Evolutionary conservation across 148 eudicot genomes (phyloP).

Genomic region (Amaranthus hypochondriacus): DNA sequence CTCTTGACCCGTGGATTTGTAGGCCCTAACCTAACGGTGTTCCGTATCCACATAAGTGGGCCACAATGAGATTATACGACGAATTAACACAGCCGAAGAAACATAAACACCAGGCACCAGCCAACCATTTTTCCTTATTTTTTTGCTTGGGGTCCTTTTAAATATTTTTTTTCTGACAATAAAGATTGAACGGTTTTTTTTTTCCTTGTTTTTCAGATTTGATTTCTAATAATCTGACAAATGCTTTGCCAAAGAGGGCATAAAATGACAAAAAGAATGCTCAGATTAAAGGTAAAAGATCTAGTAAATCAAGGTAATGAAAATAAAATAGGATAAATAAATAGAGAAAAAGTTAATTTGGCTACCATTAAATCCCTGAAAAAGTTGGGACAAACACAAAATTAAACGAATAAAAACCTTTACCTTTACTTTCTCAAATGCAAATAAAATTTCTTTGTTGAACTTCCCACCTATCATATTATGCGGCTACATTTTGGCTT

Average conservation of each 20-base stretch:
- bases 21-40: no score
- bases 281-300: slow-evolving; percentile 2
- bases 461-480: slow-evolving; percentile 23
- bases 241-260: slow-evolving; percentile 53
- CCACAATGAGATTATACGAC: no score
- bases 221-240: slow-evolving; percentile 35
- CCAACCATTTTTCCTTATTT: no score
- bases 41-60: no score
- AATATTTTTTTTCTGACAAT: background rate
- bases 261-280: slow-evolving; percentile 56
- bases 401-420: slow-evolving; percentile 8
- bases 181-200: background rate
- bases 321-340: slow-evolving; percentile 8
- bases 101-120: no score
- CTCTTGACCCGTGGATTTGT: no score
- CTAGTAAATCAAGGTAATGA: slow-evolving; percentile 13
- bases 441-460: slow-evolving; percentile 15
- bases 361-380: background rate
- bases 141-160: background rate
- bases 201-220: slow-evolving; percentile 4
- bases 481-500: slow-evolving; percentile 19
- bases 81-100: no score
- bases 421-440: slow-evolving; percentile 12
- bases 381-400: slow-evolving; percentile 3
- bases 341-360: no score